Base-by-base conservation (phyloP, 106 monocot species). In the Dendrobium nobile region DNA sequence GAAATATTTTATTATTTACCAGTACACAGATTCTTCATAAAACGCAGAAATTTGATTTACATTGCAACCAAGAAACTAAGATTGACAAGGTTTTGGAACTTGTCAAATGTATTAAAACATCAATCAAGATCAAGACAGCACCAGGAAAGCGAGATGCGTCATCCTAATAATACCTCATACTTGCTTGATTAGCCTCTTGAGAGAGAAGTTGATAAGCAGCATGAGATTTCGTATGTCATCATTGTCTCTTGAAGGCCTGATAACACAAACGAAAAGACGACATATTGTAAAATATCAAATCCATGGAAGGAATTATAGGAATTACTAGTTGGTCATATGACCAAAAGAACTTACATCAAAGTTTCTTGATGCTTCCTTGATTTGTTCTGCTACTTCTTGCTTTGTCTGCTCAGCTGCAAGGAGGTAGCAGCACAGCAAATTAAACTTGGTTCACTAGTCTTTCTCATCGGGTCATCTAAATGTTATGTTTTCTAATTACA, bases 321-420 rank as follows among this genome's bases (percentile, higher is more conserved):
- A 74, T 20, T 8, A 20, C 3, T 41, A 17, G 41, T n/a, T 43
- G 2, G 20, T 5, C 15, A 11, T 42, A 15, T 43, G 41, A 20
- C 43, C 18, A 75, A 20, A 0, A 47, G 28, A 42, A 37, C 67
- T 75, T 58, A 86, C 84, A 44, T 84, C 84, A 67, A 79, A 73
- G 44, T 54, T 68, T 28, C 75, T 84, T 28, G 84, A 75, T 55
- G 84, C 81, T 47, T 87, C 84, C 64, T 65, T 87, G 31, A 84
- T 45, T 75, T 87, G 84, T 77, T 87, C 83, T 7, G 55, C 10
- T 19, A 83, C 19, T 28, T 84, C 73, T 55, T 81, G 78, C 68
- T 70, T 81, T 1, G 51, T 64, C 67, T 75, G 73, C 11, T 56
- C 47, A 81, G 81, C 87, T 87, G 78, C 43, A 74, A 78, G 67